Evolutionary conservation across 2,329 filamentous ascomycete genomes (phyloP).

Genomic region (Colletotrichum kahawae): DNA sequence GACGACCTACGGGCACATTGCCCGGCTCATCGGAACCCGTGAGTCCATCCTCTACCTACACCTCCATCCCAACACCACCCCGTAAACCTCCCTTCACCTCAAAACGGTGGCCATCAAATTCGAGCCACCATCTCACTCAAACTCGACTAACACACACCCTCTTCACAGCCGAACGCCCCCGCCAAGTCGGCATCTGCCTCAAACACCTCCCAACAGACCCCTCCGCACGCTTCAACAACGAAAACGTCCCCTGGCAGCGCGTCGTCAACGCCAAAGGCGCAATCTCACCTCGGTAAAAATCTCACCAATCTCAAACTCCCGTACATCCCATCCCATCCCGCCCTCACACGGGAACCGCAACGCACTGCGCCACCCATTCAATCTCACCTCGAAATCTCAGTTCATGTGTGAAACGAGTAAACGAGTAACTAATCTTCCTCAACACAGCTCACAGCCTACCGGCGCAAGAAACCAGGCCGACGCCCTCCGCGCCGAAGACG

Average conservation of each 20-base stretch:
- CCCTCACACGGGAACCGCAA: too few relatives aligned
- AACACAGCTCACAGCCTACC: slow-evolving; percentile 50
- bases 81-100: too few relatives aligned
- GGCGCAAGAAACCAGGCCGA: slow-evolving; percentile 56
- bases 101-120: neutral
- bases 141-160: neutral
- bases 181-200: slow-evolving; percentile 89
- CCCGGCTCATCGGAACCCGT: slow-evolving; percentile 75
- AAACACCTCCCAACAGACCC: slow-evolving; percentile 76
- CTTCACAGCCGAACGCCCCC: slow-evolving; percentile 69
- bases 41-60: slow-evolving; percentile 33
- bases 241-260: slow-evolving; percentile 92
- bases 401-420: too few relatives aligned
- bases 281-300: slow-evolving; percentile 77
- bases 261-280: slow-evolving; percentile 87
- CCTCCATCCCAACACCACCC: neutral
- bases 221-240: slow-evolving; percentile 65
- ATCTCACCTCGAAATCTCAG: too few relatives aligned
- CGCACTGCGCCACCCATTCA: too few relatives aligned
- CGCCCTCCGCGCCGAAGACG: slow-evolving; percentile 56
- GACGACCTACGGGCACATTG: slow-evolving; percentile 87
- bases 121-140: neutral
- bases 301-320: too few relatives aligned
- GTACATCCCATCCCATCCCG: too few relatives aligned
- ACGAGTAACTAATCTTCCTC: neutral